phyloP scores from a whole-genome alignment of 768 basidiomycete species.

The Rhodotorula graminis region DNA sequence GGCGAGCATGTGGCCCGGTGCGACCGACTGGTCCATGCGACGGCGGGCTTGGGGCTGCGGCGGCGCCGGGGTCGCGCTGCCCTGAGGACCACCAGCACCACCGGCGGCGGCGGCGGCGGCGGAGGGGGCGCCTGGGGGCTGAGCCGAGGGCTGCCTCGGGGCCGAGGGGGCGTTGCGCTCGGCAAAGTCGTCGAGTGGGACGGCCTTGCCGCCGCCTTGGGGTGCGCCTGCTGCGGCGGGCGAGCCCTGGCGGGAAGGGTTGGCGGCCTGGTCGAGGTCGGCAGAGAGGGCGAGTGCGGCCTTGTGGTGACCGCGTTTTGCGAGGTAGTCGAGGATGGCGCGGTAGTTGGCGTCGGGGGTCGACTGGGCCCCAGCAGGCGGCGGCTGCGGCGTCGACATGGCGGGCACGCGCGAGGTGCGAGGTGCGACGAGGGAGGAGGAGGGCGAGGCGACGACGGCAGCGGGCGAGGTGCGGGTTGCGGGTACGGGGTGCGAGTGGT shows the following conservation, averaged over 20 bases:
- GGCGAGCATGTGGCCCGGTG: constrained; percentile 30
- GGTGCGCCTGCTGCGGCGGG: not conserved
- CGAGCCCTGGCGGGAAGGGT: not conserved
- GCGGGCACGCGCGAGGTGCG: no score
- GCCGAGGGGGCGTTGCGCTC: constrained; percentile 34
- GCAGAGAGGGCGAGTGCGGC: constrained; percentile 31
- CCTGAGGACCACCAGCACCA: no score
- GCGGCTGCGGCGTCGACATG: constrained; percentile 14
- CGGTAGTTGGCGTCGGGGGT: constrained; percentile 26
- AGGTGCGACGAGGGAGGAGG: not conserved
- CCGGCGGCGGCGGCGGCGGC: not conserved
- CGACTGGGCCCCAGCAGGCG: not conserved
- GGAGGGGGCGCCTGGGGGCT: not conserved
- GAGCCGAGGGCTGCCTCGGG: not conserved
- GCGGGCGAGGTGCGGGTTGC: not conserved
- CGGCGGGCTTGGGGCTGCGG: constrained; percentile 5
- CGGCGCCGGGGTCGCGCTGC: no score
- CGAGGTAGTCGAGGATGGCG: constrained; percentile 39
- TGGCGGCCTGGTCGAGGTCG: constrained; percentile 21
- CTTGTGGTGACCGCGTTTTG: constrained; percentile 33
- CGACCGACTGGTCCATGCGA: constrained; percentile 31
- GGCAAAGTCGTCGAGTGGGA: constrained; percentile 36
- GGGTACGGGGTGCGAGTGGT: no score
- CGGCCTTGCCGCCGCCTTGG: constrained; percentile 22
- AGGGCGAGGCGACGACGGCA: not conserved